Conservation (phyloP, 305 asterid genomes). For the Plantago rigida region DNA sequence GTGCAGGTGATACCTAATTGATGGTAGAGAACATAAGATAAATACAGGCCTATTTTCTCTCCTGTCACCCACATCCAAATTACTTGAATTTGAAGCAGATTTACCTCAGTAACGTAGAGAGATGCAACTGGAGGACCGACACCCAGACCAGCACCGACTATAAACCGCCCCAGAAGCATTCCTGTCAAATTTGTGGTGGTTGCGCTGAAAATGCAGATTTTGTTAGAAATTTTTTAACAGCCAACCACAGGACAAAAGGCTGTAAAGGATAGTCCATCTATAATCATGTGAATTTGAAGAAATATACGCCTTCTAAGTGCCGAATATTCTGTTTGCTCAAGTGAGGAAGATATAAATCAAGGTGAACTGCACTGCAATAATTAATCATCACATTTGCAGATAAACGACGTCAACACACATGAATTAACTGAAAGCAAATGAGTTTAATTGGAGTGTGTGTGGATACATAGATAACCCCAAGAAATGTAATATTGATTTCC, state of each 20-base stretch:
- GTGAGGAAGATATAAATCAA: constrained; percentile 6
- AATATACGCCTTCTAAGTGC: neutral
- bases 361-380: too few species aligned
- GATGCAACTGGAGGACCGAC: constrained; percentile 92
- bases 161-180: constrained; percentile 77
- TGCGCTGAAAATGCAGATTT: constrained; percentile 52
- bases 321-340: neutral
- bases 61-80: constrained; percentile 3
- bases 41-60: constrained; percentile 6
- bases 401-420: too few species aligned
- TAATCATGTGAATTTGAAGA: constrained; percentile 5
- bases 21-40: constrained; percentile 18
- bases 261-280: neutral
- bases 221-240: constrained; percentile 24
- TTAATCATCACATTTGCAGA: too few species aligned
- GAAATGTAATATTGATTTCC: too few species aligned
- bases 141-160: constrained; percentile 84
- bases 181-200: constrained; percentile 54
- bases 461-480: too few species aligned
- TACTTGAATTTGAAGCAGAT: constrained; percentile 15
- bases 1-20: constrained; percentile 79
- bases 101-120: constrained; percentile 84
- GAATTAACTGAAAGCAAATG: too few species aligned
- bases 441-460: too few species aligned
- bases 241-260: constrained; percentile 9